A percentile compares a stretch with the other conserved stretches of the same genome.
phyloP scores from a whole-genome alignment of 352 stramenopile genomes.

The Elongisporangium prolatum region DNA sequence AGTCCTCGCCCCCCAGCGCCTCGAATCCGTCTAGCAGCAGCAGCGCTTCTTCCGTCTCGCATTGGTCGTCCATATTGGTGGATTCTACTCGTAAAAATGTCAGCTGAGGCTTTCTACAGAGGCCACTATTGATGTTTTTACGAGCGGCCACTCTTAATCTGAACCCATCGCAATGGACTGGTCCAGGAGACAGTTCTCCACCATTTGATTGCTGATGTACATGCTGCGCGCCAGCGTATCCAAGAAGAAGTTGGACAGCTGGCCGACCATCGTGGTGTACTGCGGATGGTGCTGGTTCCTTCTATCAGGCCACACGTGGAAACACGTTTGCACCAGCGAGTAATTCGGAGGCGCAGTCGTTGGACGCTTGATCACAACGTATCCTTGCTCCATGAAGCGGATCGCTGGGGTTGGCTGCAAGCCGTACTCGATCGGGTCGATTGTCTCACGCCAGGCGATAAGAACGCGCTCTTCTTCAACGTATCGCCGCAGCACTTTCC shows the following conservation, averaged over 20 bases:
- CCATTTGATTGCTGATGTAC: constrained; percentile 17
- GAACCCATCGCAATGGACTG: constrained; percentile 8
- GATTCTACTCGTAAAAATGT: not conserved
- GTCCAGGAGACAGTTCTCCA: constrained; percentile 30
- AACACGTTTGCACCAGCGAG: constrained; percentile 26
- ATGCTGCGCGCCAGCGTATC: not conserved
- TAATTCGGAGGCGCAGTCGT: constrained; percentile 16
- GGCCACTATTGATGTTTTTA: not conserved
- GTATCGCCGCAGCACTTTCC: constrained; percentile 28
- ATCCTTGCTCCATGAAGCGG: constrained; percentile 29
- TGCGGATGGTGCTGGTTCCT: not conserved
- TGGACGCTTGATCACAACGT: constrained; percentile 24
- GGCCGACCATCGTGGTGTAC: not conserved
- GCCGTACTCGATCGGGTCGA: constrained; percentile 32
- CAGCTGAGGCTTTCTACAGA: not conserved
- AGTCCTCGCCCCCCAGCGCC: not conserved
- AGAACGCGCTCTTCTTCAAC: constrained; percentile 27
- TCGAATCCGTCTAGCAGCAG: not conserved
- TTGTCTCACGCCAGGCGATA: constrained; percentile 33
- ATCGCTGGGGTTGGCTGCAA: constrained; percentile 21
- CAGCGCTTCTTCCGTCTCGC: not conserved
- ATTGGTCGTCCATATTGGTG: not conserved
- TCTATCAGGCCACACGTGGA: constrained; percentile 26
- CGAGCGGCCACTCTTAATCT: too few relatives aligned
- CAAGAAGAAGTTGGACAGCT: not conserved